Base-by-base conservation (phyloP, 2,329 filamentous ascomycete species). In the Lachnum nothofagi region DNA sequence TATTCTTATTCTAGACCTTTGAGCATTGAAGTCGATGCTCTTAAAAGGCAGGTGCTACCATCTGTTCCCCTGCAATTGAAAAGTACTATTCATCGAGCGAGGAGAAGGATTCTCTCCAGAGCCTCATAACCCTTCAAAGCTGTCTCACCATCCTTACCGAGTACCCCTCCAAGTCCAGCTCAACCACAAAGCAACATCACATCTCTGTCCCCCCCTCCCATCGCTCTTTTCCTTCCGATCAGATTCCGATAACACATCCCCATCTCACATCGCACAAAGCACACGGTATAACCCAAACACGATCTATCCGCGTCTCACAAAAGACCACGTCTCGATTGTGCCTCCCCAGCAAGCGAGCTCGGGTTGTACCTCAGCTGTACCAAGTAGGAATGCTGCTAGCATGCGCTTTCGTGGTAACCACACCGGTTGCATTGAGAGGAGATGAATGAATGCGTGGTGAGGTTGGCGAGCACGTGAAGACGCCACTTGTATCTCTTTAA, bases 201-300 rank as follows among this genome's bases (percentile, higher is more conserved):
- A 43, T 43, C 27, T 43, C 17, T 43, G 41, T 43, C 41, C 24
- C 25, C n/a, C 41, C 24, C 19, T 43, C 17, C 16, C 41, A 33
- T 43, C 25, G 41, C 27, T 22, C 17, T 43, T 22, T 22, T 19
- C 34, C 9, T 19, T 37, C 34, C 34, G 34, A 29, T 43, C 17
- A 16, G 24, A 31, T 31, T 19, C 41, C 20, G 7, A 41, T 41
- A 9, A 41, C 38, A 41, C 38, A 41, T 10, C 9, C 25, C 25
- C 25, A 6, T 16, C 14, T 37, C 12, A n/a, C n/a, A n/a, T n/a
- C n/a, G n/a, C n/a, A n/a, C n/a, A n/a, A n/a, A n/a, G n/a, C n/a
- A n/a, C 17, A 5, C 7, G 33, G 38, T 41, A 23, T 20, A 12
- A 41, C 38, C 20, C 10, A 41, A 25, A 41, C 23, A 41, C 22